Base-by-base conservation (phyloP, 2,329 filamentous ascomycete genomes). In the Oidium heveae region DNA sequence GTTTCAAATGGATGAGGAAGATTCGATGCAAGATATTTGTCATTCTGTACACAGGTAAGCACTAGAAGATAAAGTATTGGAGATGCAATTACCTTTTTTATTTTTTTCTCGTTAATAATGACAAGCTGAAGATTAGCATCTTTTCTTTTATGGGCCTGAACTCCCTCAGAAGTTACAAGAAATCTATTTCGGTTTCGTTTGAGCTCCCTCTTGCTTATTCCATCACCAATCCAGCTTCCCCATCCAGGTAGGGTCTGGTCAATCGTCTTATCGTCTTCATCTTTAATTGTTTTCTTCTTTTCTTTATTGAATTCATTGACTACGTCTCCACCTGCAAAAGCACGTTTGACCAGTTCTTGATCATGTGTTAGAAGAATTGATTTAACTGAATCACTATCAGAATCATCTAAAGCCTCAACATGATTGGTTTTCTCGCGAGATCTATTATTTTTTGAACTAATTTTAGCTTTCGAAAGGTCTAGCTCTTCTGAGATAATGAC, bases 1-100 rank as follows among this genome's bases (percentile, higher is more conserved):
- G 76, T 86, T 72, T 95, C 89, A 67, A 87, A 96, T n/a, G 80
- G 81, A 68, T 93, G 85, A 52, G 91, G 91, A 53, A 98, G 72
- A 62, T 79, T 77, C 9, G 80, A 79, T 18, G 91, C 88, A 62
- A 94, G 74, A 64, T 94, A 96, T 65, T 86, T 88, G 63, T 78
- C 76, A 67, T 91, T 94, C 79, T 86, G 59, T 36, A 18, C 20
- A 3, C 41, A 10, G 44, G n/a, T 60, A 47, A 59, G 55, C 51
- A 37, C 52, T 20, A 32, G 20, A 43, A 28, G 18, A 34, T 32
- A 34, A 46, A 39, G 16, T 16, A 32, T 20, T 15, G 4, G 10
- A 5, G 55, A 3, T 15, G 6, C 22, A 58, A 69, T 66, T 68
- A 84, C 82, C 79, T 95, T 95, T 69, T 87, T 88, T 57, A 86